A percentile compares a stretch with the other conserved stretches of the same genome.
phyloP scores from a whole-genome alignment of 2,329 filamentous ascomycete species.

The Aspergillus sclerotialis region DNA sequence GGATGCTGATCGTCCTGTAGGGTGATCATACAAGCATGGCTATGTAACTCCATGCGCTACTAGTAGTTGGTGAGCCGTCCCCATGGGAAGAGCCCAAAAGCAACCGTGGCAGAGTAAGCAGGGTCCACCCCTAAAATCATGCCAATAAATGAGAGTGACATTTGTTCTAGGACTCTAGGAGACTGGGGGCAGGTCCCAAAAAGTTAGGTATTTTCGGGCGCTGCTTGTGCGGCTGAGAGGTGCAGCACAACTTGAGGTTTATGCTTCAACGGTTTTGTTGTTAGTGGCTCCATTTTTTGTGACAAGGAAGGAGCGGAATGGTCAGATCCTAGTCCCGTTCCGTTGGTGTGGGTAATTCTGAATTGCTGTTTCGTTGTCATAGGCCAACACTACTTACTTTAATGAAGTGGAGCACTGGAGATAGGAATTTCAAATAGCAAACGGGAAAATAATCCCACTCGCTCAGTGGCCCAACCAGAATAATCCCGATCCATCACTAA shows the following conservation, averaged over 20 bases:
- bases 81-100: background rate
- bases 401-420: no score
- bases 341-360: no score
- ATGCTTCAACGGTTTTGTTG: background rate
- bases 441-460: background rate
- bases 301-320: background rate
- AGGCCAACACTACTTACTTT: no score
- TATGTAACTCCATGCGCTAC: constrained; percentile 5
- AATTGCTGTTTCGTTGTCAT: no score
- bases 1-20: constrained; percentile 10
- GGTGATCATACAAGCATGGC: constrained; percentile 12
- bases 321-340: no score
- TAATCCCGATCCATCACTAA: background rate
- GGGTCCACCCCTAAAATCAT: background rate
- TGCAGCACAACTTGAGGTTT: background rate
- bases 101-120: background rate
- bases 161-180: no score
- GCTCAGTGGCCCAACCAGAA: background rate
- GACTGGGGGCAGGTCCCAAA: background rate
- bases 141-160: background rate
- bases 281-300: background rate
- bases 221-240: background rate
- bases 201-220: background rate
- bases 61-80: background rate
- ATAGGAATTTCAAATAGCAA: background rate